Base-by-base conservation (phyloP, 169 alveolate species). In the Theileria annulata region DNA sequence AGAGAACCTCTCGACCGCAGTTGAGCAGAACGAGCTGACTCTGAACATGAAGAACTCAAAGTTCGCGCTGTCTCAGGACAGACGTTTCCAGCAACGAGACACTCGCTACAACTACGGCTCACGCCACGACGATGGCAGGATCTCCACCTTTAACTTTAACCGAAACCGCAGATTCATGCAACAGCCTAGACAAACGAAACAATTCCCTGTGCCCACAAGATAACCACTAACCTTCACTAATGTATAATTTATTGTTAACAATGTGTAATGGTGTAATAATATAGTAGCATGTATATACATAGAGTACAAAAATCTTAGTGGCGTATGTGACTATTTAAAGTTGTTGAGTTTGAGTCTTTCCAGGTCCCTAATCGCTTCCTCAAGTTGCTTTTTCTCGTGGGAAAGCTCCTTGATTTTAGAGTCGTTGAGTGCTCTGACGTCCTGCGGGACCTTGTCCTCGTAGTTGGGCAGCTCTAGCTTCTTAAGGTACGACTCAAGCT, bases 21-120 rank as follows among this genome's bases (percentile, higher is more conserved):
- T 93, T 54, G 96, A 93, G 79, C 95, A 92, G 90, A 93, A 91
- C 69, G 96, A 93, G 69, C 77, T 93, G 75, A 87, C 95, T 28
- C 77, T 93, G 63, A 93, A 93, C 83, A 93, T 93, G 96, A 91
- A 90, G 85, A 92, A 93, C 63, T 94, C 96, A 42, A 93, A 93
- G 94, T 93, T 87, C 72, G 91, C 88, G 59, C 67, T 71, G 15
- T 71, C 89, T 28, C 90, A 84, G 75, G 90, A 84, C 49, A 54
- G 90, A 28, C 54, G 89, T 48, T 82, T 75, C 81, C 89, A 82
- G 71, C 73, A 70, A 28, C 85, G 89, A n/a, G 89, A 82, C 62
- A 42, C 59, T 66, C 66, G 77, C 42, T 82, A 51, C 85, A 12
- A 56, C 64, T 82, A 82, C 77, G 81, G 85, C 2, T 33, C 79